These are phyloP conservation scores for Zostera marina DNA, from an alignment of 116 monocot species.

Conservation along the genomic window DNA sequence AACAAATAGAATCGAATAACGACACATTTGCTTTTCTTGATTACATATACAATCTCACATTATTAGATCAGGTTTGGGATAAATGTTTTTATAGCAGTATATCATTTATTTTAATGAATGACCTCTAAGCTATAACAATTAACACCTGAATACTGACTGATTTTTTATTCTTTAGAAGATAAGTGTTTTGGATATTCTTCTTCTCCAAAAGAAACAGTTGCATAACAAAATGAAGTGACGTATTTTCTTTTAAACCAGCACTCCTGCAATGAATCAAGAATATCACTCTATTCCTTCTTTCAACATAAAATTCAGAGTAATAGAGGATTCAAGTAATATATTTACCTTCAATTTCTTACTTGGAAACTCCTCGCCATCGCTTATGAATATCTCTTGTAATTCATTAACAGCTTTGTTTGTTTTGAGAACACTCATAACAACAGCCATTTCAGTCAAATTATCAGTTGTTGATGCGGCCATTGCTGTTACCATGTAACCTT, in stretches of 20 bases:
- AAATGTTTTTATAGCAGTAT: no score
- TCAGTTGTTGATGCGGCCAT: constrained; percentile 1
- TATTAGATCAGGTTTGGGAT: no score
- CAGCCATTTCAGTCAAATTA: neutral
- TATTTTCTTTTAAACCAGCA: neutral
- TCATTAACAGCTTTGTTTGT: neutral
- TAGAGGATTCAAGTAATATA: neutral
- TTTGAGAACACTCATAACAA: constrained; percentile 6
- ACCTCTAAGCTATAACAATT: no score
- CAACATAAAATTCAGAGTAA: neutral
- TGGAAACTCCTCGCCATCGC: neutral
- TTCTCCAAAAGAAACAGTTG: neutral
- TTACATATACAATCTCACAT: no score
- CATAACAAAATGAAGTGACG: constrained; percentile 5
- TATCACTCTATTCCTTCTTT: neutral
- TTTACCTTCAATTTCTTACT: constrained; percentile 2
- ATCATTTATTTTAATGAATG: no score
- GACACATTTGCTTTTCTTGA: no score
- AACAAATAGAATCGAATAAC: no score
- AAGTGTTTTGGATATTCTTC: no score
- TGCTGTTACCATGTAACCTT: constrained; percentile 5
- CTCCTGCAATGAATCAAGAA: constrained; percentile 1
- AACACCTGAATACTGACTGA: no score
- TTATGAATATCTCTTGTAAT: constrained; percentile 1
- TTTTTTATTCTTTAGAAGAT: no score